Evolutionary conservation across 2,329 filamentous ascomycete species (phyloP), one percentile per base, ranked within the genome.

Genomic region (Fusarium sp.): DNA sequence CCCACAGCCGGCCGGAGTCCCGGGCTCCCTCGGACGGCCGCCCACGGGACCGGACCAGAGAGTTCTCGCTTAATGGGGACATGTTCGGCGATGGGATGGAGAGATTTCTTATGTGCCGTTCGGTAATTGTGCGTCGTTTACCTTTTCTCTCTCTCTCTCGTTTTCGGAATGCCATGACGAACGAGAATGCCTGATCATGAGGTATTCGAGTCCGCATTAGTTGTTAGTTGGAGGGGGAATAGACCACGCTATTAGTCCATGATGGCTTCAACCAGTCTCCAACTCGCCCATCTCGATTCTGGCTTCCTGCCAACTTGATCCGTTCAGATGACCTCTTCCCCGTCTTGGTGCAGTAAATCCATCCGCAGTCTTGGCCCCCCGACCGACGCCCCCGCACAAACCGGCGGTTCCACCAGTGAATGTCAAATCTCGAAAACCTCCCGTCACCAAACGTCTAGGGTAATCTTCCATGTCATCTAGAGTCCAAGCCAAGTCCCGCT

Each of bases 1-100:
- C 64, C 66, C 72, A 68, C 69, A 75, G 66, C 63, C 71, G 70
- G 63, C 71, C 72, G 72, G 72, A 75, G 60, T 31, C 35, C 72
- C 66, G 63, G 72, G 60, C 62, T 46, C 44, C 40, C 62, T 60
- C 62, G 55, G 62, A 46, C 62, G 51, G 33, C 69, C 69, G 58
- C 66, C 66, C 36, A 55, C 61, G 71, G 66, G 56, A 49, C 62
- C 69, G 71, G 70, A 65, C 42, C 44, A 58, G 35, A 57, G 59
- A 12, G 31, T 33, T 44, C 53, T 44, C 53, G 66, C 69, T 76
- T 22, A 67, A 76, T 68, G 67, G 51, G 66, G 73, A 56, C 64
- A 73, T 73, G 62, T 62, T 68, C 73, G 70, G 71, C 69, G 69
- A 73, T 46, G 49, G 61, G 38, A 38, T 51, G 46, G 35, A 42